A percentile compares a stretch with the other conserved stretches of the same genome.
phyloP scores from a whole-genome alignment of 495 filamentous ascomycete species.

The Amniculicola lignicola region DNA sequence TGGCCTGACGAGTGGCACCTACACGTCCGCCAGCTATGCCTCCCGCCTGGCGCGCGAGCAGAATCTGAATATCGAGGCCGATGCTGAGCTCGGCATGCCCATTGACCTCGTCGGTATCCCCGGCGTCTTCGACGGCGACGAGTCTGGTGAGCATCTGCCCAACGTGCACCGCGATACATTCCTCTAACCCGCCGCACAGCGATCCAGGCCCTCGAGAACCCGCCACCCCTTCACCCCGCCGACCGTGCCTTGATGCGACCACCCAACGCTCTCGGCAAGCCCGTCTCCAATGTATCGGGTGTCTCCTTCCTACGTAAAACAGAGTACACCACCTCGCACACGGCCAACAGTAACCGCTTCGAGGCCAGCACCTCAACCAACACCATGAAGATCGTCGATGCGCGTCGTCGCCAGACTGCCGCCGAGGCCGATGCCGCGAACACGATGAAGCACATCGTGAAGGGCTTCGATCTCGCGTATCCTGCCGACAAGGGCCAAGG shows the following conservation, averaged over 20 bases:
- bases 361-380: slow-evolving; percentile 45
- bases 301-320: slow-evolving; percentile 94
- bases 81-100: slow-evolving; percentile 96
- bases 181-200: slow-evolving; percentile 52
- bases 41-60: slow-evolving; percentile 85
- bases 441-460: slow-evolving; percentile 75
- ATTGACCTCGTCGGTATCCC: slow-evolving; percentile 93
- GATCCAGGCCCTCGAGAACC: slow-evolving; percentile 70
- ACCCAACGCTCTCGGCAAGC: slow-evolving; percentile 76
- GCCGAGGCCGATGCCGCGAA: slow-evolving; percentile 75
- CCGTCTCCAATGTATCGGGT: slow-evolving; percentile 58
- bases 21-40: slow-evolving; percentile 82
- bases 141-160: slow-evolving; percentile 68
- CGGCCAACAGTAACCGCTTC: slow-evolving; percentile 42
- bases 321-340: slow-evolving; percentile 83
- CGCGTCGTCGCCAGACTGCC: slow-evolving; percentile 48
- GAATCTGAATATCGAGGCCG: slow-evolving; percentile 91
- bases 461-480: slow-evolving; percentile 81
- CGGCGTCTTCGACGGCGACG: slow-evolving; percentile 89
- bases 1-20: slow-evolving; percentile 74
- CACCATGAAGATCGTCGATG: slow-evolving; percentile 38
- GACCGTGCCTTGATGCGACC: slow-evolving; percentile 79
- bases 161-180: too few species aligned
- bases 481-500: slow-evolving; percentile 60
- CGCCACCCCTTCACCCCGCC: slow-evolving; percentile 69